Evolutionary conservation across 2,329 filamentous ascomycete genomes (phyloP).

Genomic region (Cercospora zeae-maydis): DNA sequence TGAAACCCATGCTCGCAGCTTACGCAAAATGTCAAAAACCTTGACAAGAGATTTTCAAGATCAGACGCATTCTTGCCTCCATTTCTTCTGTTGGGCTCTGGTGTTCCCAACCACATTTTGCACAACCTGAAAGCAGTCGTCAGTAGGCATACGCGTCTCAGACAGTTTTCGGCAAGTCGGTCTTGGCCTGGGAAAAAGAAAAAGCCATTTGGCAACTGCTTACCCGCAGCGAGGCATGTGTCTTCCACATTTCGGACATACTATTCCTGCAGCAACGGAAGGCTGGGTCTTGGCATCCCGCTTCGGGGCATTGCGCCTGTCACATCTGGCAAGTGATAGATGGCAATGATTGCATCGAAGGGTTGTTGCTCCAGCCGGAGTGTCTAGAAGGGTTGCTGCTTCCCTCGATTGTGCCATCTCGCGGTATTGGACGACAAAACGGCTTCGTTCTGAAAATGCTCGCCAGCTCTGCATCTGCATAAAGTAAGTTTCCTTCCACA

Average conservation of each 20-base stretch:
- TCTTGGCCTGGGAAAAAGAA: not conserved
- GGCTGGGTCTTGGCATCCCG: constrained; percentile 26
- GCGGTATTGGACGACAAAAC: constrained; percentile 74
- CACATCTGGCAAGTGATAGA: constrained; percentile 50
- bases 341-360: constrained; percentile 75
- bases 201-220: not conserved
- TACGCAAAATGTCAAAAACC: constrained; percentile 59
- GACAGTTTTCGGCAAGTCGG: not conserved
- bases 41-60: constrained; percentile 47
- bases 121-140: constrained; percentile 45
- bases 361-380: constrained; percentile 65
- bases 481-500: constrained; percentile 74
- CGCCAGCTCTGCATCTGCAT: constrained; percentile 67
- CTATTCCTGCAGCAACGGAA: constrained; percentile 43
- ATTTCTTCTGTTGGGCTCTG: constrained; percentile 46
- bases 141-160: not conserved
- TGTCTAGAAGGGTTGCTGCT: constrained; percentile 60
- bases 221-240: constrained; percentile 58
- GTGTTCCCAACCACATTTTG: constrained; percentile 58
- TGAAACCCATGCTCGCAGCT: constrained; percentile 63
- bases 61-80: constrained; percentile 32
- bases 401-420: constrained; percentile 62
- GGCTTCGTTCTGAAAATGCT: constrained; percentile 68
- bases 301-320: constrained; percentile 27
- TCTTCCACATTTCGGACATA: constrained; percentile 59